Evolutionary conservation across 371 early-diverging fungal species (phyloP), one percentile per base, ranked within the genome.

Genomic region (Mortierella polycephala): DNA sequence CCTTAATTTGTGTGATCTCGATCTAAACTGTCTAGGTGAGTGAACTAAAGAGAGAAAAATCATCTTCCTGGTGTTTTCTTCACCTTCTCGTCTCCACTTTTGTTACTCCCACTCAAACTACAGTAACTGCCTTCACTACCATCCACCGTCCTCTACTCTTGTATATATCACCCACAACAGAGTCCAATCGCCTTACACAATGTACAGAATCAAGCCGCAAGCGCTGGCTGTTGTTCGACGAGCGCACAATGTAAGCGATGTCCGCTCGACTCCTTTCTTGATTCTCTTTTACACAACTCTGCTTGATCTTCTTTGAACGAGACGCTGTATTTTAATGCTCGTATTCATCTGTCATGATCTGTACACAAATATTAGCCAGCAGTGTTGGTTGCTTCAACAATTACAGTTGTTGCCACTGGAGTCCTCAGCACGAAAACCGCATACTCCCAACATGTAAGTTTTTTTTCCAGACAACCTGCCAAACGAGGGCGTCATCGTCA

Each of bases 171-270:
- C 59, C 21, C 51, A 16, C 63, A 13, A 8, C 41, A n/a, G 7
- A 57, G 2, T 39, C 62, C 46, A 14, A 14, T 41, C 45, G 12
- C 42, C 45, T 16, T 1, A 20, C 52, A 50, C 42, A 40, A 74
- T 74, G 74, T 74, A 68, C 49, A 74, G 59, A 49, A 40, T 74
- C 64, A 67, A 73, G 49, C 59, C 64, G 37, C 60, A 74, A 21
- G 45, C 60, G 37, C 20, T 63, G 49, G 55, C 40, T 20, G 55
- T 20, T 21, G 49, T 54, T 30, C 58, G 39, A 40, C 68, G 74
- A 50, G 7, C 56, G 6, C 74, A 68, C 23, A 63, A 63, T 51
- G 68, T 74, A 64, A 57, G 62, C 3, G 21, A 18, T 9, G n/a
- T n/a, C 47, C 10, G 13, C 57, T 46, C 46, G 46, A 49, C 23